A percentile compares a stretch with the other conserved stretches of the same genome.
phyloP scores from a whole-genome alignment of 257 asterid species.

The Gynochthodes officinalis region DNA sequence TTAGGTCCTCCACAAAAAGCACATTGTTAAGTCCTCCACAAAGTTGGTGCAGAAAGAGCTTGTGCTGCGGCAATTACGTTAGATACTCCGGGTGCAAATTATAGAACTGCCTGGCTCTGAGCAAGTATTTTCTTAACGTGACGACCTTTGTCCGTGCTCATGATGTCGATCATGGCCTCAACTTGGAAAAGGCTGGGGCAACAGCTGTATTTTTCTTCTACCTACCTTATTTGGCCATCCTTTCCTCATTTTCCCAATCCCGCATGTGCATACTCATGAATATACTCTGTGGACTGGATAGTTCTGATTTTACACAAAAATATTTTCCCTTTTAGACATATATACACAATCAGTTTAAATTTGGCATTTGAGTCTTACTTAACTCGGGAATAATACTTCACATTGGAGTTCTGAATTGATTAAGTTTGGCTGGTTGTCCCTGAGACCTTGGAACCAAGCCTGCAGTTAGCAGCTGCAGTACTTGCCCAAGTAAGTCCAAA shows the following conservation, averaged over 20 bases:
- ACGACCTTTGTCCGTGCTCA: slow-evolving; percentile 99
- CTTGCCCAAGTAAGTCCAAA: slow-evolving; percentile 83
- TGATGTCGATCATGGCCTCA: slow-evolving; percentile 98
- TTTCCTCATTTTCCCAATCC: neutral
- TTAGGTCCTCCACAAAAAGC: no score
- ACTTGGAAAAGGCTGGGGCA: slow-evolving; percentile 97
- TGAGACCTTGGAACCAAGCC: slow-evolving; percentile 98
- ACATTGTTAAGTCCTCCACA: slow-evolving; percentile 79
- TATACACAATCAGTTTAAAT: neutral
- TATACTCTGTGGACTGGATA: neutral
- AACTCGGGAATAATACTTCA: neutral
- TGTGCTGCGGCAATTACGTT: slow-evolving; percentile 98
- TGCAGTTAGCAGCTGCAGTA: slow-evolving; percentile 98
- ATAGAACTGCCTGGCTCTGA: slow-evolving; percentile 98
- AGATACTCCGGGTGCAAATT: slow-evolving; percentile 98
- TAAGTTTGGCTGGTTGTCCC: slow-evolving; percentile 80
- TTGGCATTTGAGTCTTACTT: neutral
- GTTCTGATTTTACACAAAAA: neutral
- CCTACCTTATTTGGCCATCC: neutral
- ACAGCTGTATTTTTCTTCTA: slow-evolving; percentile 65
- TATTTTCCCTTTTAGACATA: neutral
- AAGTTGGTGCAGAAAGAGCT: slow-evolving; percentile 97
- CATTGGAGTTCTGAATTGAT: slow-evolving; percentile 1
- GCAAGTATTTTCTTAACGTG: slow-evolving; percentile 89
- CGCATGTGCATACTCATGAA: neutral